Conservation (phyloP, 768 basidiomycete genomes). For the Amanita thiersii region DNA sequence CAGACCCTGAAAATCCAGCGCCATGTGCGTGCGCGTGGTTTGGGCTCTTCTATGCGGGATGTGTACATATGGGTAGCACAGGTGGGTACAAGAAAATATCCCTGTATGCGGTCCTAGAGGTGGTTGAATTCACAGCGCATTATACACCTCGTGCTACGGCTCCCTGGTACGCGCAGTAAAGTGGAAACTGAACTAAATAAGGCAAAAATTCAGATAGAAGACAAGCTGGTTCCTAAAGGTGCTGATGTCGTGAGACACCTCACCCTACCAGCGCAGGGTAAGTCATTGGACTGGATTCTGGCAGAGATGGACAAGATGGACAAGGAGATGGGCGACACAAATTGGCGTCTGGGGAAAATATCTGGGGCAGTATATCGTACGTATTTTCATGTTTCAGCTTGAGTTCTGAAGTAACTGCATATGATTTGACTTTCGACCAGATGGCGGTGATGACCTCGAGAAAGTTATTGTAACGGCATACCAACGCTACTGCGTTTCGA, state of each 20-base stretch:
- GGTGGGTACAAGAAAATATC: constrained; percentile 25
- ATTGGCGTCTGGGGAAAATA: constrained; percentile 68
- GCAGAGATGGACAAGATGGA: constrained; percentile 81
- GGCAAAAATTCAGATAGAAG: constrained; percentile 58
- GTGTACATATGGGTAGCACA: constrained; percentile 44
- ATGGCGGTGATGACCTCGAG: constrained; percentile 78
- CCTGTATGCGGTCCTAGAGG: neutral
- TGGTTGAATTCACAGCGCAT: constrained; percentile 31
- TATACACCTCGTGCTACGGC: constrained; percentile 47
- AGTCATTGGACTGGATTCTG: constrained; percentile 64
- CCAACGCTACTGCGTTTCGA: constrained; percentile 74
- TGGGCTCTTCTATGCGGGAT: constrained; percentile 39
- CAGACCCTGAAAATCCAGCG: constrained; percentile 47
- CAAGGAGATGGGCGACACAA: constrained; percentile 34
- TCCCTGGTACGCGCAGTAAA: constrained; percentile 53
- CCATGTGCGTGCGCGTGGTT: constrained; percentile 58
- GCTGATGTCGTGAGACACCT: constrained; percentile 58
- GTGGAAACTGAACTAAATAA: constrained; percentile 57
- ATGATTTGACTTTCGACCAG: constrained; percentile 26
- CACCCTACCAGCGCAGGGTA: constrained; percentile 54
- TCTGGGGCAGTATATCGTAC: constrained; percentile 84
- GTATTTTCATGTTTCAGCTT: constrained; percentile 16
- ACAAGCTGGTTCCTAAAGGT: constrained; percentile 58
- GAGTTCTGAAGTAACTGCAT: neutral
- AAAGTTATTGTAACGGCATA: constrained; percentile 77